Evolutionary conservation across 352 stramenopile species (phyloP), one percentile per base, ranked within the genome.

Genomic region (Phytophthora quininea): DNA sequence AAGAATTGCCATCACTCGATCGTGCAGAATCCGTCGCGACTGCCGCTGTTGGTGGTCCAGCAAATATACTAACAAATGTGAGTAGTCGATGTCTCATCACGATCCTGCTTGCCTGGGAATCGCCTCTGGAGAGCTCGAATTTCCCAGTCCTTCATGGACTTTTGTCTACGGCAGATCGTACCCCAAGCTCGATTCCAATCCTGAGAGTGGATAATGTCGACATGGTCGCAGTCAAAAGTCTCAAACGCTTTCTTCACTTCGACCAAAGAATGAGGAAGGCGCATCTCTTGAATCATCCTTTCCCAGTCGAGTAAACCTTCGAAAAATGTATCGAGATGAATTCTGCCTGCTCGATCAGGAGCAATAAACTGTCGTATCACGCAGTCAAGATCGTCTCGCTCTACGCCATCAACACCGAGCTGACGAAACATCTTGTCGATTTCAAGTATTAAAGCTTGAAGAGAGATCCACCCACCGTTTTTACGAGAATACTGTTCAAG

Each of bases 181-280:
- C 76, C 69, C 64, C 79, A 90, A 0, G 69, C 77, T 55, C 80
- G 82, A 59, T 72, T 71, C 77, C 77, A 88, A 53, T 90, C 82
- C 2, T 77, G 59, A 9, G 54, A 52, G 15, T 55, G 56, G 40
- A 90, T 83, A 9, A 48, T 67, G 4, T 76, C 79, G 10, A 76
- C 47, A 6, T 58, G 56, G 4, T 84, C 43, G 71, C 69, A 86
- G 57, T 90, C 82, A 54, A 86, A 90, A 3, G 69, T 58, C 52
- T 83, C 69, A 0, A 90, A 65, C 1, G 70, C 62, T 6, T 74
- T 74, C 49, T 89, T 88, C 3, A 79, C 67, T 2, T 89, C 76
- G 4, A 75, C 62, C 4, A 89, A 58, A 7, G 69, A 71, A 27
- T 85, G 53, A 0, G 79, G 71, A 0, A 90, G 64, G 3, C 53